phyloP scores from a whole-genome alignment of 371 early-diverging fungal species.

The Rhizopus microsporus region DNA sequence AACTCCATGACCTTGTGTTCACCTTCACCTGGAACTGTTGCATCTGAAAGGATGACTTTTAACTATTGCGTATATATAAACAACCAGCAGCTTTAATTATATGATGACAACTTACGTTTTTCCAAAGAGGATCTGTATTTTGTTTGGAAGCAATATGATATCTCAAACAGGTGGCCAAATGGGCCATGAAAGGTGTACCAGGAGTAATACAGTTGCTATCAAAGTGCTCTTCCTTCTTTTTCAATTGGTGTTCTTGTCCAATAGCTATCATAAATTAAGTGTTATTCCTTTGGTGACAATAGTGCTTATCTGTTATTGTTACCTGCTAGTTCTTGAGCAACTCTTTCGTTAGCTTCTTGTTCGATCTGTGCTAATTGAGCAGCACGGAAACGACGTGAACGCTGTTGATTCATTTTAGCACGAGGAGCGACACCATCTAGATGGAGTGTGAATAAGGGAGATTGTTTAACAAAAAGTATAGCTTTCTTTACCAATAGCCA shows the following conservation, averaged over 20 bases:
- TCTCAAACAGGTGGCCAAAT: slow-evolving; percentile 81
- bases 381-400: slow-evolving; percentile 97
- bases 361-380: slow-evolving; percentile 84
- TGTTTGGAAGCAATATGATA: slow-evolving; percentile 91
- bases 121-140: slow-evolving; percentile 90
- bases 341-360: slow-evolving; percentile 71
- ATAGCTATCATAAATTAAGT: slow-evolving; percentile 32
- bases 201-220: slow-evolving; percentile 99
- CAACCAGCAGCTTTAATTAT: neutral
- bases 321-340: slow-evolving; percentile 66
- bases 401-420: slow-evolving; percentile 99
- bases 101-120: slow-evolving; percentile 58
- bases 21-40: slow-evolving; percentile 99
- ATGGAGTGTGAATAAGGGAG: slow-evolving; percentile 3
- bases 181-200: slow-evolving; percentile 98
- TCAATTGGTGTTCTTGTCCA: slow-evolving; percentile 50
- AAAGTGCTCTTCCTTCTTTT: slow-evolving; percentile 74
- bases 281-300: neutral
- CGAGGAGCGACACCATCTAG: slow-evolving; percentile 99
- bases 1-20: slow-evolving; percentile 99
- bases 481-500: slow-evolving; percentile 82
- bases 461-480: neutral
- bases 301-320: slow-evolving; percentile 1
- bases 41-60: slow-evolving; percentile 93
- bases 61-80: slow-evolving; percentile 45